Conservation (phyloP, 441 rosid species). For the Sinapis alba region DNA sequence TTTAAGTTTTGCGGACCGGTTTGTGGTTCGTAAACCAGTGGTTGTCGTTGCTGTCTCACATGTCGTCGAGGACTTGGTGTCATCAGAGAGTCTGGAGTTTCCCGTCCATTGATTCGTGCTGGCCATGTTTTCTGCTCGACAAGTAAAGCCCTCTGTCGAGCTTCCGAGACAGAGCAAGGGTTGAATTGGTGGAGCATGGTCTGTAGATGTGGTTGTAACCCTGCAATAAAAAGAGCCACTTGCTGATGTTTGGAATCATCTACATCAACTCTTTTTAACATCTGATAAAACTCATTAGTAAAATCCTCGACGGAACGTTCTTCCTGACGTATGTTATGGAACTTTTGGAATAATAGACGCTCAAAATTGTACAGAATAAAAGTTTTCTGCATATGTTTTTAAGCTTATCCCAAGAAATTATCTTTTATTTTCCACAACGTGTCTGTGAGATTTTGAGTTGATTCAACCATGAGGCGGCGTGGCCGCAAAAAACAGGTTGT, state of each 20-base stretch:
- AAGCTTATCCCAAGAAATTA: not conserved
- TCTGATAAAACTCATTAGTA: not conserved
- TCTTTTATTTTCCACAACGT: not conserved
- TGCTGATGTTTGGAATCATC: not conserved
- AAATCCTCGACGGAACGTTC: not conserved
- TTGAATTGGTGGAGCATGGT: not conserved
- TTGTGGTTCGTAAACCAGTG: no score
- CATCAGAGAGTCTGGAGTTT: not conserved
- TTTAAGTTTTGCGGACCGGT: no score
- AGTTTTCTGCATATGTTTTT: not conserved
- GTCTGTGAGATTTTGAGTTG: not conserved
- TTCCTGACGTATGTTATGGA: not conserved
- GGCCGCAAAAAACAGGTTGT: not conserved
- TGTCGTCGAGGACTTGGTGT: not conserved
- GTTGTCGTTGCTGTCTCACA: no score
- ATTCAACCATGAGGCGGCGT: not conserved
- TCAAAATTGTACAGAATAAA: not conserved
- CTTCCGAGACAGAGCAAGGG: not conserved
- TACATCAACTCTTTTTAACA: not conserved
- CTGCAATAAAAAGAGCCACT: not conserved
- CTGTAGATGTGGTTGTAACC: not conserved
- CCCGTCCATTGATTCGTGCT: not conserved
- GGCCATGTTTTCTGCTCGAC: not conserved
- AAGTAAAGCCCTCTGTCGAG: not conserved
- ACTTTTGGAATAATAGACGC: not conserved